Percentiles rank a stretch among this genome's conserved stretches.
These are phyloP conservation scores for Eucalyptus erythrocorys DNA, from an alignment of 345 rosid species.

Conservation along the genomic window DNA sequence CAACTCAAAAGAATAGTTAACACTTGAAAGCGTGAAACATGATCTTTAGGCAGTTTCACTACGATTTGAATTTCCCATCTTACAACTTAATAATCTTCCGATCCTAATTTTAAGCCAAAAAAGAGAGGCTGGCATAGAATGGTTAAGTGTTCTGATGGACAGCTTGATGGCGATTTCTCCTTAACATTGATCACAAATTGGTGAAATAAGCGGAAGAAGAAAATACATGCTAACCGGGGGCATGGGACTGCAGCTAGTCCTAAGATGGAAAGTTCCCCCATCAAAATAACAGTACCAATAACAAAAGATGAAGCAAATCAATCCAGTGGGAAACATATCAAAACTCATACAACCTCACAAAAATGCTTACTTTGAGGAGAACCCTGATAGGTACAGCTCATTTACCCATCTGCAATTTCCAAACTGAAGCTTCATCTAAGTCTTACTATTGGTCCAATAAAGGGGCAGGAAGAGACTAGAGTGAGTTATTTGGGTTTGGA, in stretches of 20 bases:
- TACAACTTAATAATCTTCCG: background rate
- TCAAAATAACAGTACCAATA: background rate
- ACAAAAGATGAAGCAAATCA: background rate
- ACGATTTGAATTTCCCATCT: background rate
- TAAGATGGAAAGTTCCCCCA: background rate
- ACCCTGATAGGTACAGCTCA: background rate
- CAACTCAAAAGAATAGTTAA: background rate
- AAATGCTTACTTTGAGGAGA: background rate
- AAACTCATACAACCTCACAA: background rate
- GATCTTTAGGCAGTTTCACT: background rate
- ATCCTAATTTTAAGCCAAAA: background rate
- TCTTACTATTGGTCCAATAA: background rate
- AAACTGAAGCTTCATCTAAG: background rate
- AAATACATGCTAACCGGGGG: background rate
- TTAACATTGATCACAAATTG: background rate
- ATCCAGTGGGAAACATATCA: background rate
- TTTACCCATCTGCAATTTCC: background rate
- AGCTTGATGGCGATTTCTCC: background rate
- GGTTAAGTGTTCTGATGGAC: background rate
- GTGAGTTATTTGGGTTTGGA: background rate
- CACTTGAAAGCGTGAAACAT: background rate
- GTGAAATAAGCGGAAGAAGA: background rate
- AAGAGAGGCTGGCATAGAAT: background rate
- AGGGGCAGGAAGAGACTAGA: background rate
- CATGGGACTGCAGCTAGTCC: background rate